Conservation (phyloP, 2,329 filamentous ascomycete genomes). For the Cytospora chrysosperma region DNA sequence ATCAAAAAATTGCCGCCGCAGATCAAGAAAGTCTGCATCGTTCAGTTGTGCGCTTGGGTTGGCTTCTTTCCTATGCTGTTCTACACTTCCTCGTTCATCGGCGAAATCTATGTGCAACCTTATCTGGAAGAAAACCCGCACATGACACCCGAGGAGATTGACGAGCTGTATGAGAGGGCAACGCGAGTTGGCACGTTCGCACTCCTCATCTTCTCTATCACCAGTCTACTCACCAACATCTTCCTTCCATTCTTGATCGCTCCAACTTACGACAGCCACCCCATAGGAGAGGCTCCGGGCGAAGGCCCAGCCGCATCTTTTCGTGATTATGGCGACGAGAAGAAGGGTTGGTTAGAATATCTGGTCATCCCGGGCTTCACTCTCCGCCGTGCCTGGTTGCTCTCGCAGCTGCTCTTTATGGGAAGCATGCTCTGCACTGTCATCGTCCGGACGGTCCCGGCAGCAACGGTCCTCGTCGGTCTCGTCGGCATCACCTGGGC, state of each 20-base stretch:
- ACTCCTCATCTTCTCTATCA: slow-evolving; percentile 81
- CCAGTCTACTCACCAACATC: slow-evolving; percentile 78
- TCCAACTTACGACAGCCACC: slow-evolving; percentile 66
- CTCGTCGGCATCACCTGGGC: slow-evolving; percentile 90
- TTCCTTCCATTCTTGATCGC: slow-evolving; percentile 83
- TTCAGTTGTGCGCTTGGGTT: slow-evolving; percentile 87
- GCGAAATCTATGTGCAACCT: slow-evolving; percentile 87
- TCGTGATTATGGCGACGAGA: slow-evolving; percentile 35
- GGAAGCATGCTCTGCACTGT: slow-evolving; percentile 80
- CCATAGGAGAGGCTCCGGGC: slow-evolving; percentile 34
- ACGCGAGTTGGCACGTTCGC: slow-evolving; percentile 88
- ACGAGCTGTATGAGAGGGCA: slow-evolving; percentile 77
- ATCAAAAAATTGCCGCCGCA: slow-evolving; percentile 78
- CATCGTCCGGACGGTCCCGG: slow-evolving; percentile 68
- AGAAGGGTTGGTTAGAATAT: slow-evolving; percentile 51
- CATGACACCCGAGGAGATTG: slow-evolving; percentile 73
- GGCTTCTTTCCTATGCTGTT: slow-evolving; percentile 96
- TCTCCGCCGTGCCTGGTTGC: slow-evolving; percentile 82
- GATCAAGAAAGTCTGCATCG: slow-evolving; percentile 76
- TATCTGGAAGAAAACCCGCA: slow-evolving; percentile 74
- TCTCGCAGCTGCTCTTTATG: slow-evolving; percentile 82
- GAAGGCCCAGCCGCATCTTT: slow-evolving; percentile 33
- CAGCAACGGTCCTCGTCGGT: slow-evolving; percentile 74
- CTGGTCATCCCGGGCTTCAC: slow-evolving; percentile 81
- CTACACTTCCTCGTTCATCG: slow-evolving; percentile 92